Evolutionary conservation across 2,329 filamentous ascomycete species (phyloP).

Genomic region (Orbilia brochopaga): DNA sequence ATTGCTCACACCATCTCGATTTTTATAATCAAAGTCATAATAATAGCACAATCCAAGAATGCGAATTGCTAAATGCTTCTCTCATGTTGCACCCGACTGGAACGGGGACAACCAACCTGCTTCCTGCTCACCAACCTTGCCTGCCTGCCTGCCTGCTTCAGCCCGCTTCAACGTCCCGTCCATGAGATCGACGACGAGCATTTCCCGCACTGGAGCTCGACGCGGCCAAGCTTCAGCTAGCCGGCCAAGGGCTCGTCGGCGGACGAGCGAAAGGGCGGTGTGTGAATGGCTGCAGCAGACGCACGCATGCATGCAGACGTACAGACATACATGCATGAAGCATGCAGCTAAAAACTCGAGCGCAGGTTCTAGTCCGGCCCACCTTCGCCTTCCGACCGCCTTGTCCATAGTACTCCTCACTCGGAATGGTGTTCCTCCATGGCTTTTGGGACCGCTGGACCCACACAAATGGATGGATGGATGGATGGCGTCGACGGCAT

Average conservation of each 20-base stretch:
- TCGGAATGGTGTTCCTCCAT: too few species aligned
- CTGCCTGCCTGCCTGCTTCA: neutral
- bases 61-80: conserved; percentile 6
- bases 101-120: conserved; percentile 18
- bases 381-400: conserved; percentile 44
- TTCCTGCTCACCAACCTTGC: neutral
- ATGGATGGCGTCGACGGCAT: conserved; percentile 34
- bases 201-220: conserved; percentile 19
- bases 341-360: conserved; percentile 39
- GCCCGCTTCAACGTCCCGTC: conserved; percentile 43
- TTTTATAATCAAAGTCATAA: neutral
- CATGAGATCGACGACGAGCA: conserved; percentile 32
- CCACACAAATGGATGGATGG: conserved; percentile 38
- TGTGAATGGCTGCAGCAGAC: conserved; percentile 47
- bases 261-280: conserved; percentile 26
- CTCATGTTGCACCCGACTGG: conserved; percentile 18
- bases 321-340: conserved; percentile 40
- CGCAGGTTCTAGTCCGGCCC: conserved; percentile 21
- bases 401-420: conserved; percentile 11
- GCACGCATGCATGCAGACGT: too few species aligned
- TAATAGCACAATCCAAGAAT: too few species aligned
- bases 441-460: too few species aligned
- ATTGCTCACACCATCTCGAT: conserved; percentile 45
- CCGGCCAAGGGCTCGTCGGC: neutral
- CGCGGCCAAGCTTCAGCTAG: conserved; percentile 26